Evolutionary conservation across 345 rosid species (phyloP).

Genomic region (Rhodamnia rubescens): DNA sequence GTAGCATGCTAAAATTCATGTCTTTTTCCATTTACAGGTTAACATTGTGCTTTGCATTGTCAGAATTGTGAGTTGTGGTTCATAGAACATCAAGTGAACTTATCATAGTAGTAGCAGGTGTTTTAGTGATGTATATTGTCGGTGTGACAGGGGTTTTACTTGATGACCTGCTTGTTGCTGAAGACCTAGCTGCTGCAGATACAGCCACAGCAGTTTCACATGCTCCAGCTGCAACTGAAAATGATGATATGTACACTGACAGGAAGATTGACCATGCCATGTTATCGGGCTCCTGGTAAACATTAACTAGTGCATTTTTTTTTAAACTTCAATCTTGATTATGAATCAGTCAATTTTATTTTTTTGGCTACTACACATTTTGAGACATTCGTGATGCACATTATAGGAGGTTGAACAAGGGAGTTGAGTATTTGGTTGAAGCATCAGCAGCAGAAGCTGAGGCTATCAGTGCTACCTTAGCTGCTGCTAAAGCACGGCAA

Average conservation of each 20-base stretch:
- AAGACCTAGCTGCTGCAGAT: constrained; percentile 93
- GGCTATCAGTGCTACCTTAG: constrained; percentile 94
- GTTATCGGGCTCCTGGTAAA: constrained; percentile 71
- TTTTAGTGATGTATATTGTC: background rate
- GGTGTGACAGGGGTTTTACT: constrained; percentile 65
- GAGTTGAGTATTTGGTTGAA: constrained; percentile 92
- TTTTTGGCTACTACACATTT: background rate
- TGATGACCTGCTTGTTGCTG: constrained; percentile 95
- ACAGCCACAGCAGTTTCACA: constrained; percentile 86
- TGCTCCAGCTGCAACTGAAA: constrained; percentile 81
- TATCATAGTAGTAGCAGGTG: background rate
- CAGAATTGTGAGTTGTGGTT: background rate
- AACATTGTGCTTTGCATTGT: background rate
- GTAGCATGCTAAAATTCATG: background rate
- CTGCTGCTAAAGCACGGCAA: constrained; percentile 97
- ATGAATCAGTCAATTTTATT: background rate
- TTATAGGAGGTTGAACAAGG: constrained; percentile 78
- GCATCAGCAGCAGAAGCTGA: constrained; percentile 99
- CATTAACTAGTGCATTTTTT: background rate
- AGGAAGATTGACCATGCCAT: constrained; percentile 90
- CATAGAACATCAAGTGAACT: background rate
- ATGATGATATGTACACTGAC: constrained; percentile 91
- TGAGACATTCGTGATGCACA: background rate
- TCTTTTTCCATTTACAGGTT: background rate
- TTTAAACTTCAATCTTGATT: background rate